Evolutionary conservation across 495 filamentous ascomycete genomes (phyloP), one percentile per base, ranked within the genome.

Genomic region (Corynascus novoguineensis): DNA sequence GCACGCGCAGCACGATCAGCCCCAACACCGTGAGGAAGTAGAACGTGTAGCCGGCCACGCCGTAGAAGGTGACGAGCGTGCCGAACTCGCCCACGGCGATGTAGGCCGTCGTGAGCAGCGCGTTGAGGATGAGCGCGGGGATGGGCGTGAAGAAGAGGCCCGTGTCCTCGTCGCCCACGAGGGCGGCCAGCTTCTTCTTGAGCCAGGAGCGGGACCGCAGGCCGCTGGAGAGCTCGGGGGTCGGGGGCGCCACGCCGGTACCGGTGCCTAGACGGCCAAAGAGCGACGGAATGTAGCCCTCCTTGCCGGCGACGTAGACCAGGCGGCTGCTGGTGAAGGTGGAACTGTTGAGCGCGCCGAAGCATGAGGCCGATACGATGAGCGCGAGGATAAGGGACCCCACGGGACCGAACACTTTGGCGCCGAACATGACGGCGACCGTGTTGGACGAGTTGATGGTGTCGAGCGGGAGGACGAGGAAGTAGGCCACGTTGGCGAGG

Each of bases 21-120:
- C 93, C 93, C 0, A 98, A 82, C 1, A 98, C 93, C 0, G 92
- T 95, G 31, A 95, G 68, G 72, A 98, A 98, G 73, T 98, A 98
- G 68, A 97, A 97, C 0, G 86, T 88, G 68, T 97, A 98, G 7
- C 90, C 91, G 4, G 92, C 93, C 0, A 98, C 93, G 28, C 95
- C 93, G 73, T 96, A 97, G 72, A 98, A 98, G 5, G 91, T 97
- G 48, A 97, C 75, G 1, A 98, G 81, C 4, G 92, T 96, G 22
- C 82, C 78, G 68, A 98, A 98, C 64, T 95, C 90, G 68, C 93
- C 95, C 28, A 93, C 82, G 10, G 86, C 58, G 53, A 96, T 83
- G 68, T 97, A 98, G 15, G 77, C 69, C 22, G 81, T 70, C 2
- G 88, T 92, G 3, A 98, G 71, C 1, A 67, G 53, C 34, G 81